Evolutionary conservation across 2,329 filamentous ascomycete genomes (phyloP).

Genomic region (Trichocomaceae sp.): DNA sequence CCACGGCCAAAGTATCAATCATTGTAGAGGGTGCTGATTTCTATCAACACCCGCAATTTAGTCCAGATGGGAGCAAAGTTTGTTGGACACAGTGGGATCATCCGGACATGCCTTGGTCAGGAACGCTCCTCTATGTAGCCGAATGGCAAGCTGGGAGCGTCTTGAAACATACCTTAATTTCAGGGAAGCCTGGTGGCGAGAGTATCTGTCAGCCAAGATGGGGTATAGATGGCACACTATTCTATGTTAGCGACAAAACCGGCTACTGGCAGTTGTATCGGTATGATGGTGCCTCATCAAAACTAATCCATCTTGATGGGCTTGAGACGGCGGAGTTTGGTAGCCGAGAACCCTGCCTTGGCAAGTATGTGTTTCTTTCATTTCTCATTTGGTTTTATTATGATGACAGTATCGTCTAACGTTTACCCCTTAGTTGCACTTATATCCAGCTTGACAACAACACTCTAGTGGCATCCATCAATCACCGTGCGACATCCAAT

Average conservation of each 20-base stretch:
- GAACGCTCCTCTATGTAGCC: conserved; percentile 41
- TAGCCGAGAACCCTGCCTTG: conserved; percentile 26
- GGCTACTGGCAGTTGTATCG: conserved; percentile 46
- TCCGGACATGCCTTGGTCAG: conserved; percentile 49
- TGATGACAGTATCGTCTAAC: not conserved
- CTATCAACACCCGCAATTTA: conserved; percentile 48
- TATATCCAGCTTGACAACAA: conserved; percentile 4
- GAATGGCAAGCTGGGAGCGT: conserved; percentile 37
- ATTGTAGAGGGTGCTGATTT: conserved; percentile 47
- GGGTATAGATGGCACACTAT: conserved; percentile 44
- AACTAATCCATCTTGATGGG: conserved; percentile 31
- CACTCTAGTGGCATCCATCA: conserved; percentile 6
- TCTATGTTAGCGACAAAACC: conserved; percentile 43
- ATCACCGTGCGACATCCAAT: conserved; percentile 5
- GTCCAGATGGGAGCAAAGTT: conserved; percentile 41
- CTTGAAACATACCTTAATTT: conserved; percentile 30
- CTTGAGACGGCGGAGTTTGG: conserved; percentile 37
- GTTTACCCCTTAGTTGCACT: conserved; percentile 1
- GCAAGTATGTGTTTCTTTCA: conserved; percentile 15
- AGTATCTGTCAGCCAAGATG: conserved; percentile 48
- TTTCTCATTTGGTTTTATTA: not conserved
- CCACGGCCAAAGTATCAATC: conserved; percentile 24
- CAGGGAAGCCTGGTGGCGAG: conserved; percentile 36
- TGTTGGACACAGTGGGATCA: conserved; percentile 54
- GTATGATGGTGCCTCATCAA: conserved; percentile 20